Conservation (phyloP, 495 filamentous ascomycete genomes). For the Xylona heveae region DNA sequence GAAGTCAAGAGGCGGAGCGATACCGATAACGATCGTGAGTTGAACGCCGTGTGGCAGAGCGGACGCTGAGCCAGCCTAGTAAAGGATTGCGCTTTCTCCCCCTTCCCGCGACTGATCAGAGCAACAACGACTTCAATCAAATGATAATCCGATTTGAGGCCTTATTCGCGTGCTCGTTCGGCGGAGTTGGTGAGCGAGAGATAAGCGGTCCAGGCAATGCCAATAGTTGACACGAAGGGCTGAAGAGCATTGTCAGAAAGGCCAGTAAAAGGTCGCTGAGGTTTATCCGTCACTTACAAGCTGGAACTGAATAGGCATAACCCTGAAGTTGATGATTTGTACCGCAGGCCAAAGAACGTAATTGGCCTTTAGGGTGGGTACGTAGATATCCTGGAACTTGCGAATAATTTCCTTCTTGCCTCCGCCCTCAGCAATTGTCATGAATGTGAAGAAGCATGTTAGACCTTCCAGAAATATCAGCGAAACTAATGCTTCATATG, state of each 20-base stretch:
- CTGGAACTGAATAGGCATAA: constrained; percentile 91
- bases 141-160: too few species aligned
- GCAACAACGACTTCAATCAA: too few species aligned
- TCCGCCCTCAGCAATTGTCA: constrained; percentile 92
- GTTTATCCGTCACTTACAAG: constrained; percentile 62
- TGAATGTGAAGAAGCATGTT: constrained; percentile 78
- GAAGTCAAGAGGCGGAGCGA: too few species aligned
- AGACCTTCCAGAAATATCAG: constrained; percentile 30
- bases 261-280: too few species aligned
- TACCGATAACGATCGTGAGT: too few species aligned
- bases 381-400: constrained; percentile 85
- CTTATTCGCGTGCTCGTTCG: too few species aligned
- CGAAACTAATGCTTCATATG: constrained; percentile 3
- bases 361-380: constrained; percentile 88
- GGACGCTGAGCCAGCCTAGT: too few species aligned
- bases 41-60: too few species aligned
- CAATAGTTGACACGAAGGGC: constrained; percentile 92
- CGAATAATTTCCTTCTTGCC: constrained; percentile 54
- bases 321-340: constrained; percentile 88
- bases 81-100: too few species aligned
- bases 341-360: constrained; percentile 91
- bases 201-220: constrained; percentile 99
- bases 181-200: constrained; percentile 83
- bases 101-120: too few species aligned
- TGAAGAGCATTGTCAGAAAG: constrained; percentile 17